phyloP scores from a whole-genome alignment of 148 eudicot species.

The Fagopyrum homotropicum region DNA sequence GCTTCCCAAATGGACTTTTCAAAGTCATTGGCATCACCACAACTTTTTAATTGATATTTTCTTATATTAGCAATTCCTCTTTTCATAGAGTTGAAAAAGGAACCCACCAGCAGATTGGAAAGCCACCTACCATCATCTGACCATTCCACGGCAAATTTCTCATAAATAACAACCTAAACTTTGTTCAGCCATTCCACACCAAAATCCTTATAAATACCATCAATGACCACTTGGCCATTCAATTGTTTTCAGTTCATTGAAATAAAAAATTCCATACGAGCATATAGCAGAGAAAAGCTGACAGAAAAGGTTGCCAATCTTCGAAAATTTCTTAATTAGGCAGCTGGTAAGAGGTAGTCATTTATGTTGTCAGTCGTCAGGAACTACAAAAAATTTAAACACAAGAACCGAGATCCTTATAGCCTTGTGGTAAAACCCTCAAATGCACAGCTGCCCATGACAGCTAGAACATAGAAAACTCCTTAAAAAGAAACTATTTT shows the following conservation, averaged over 20 bases:
- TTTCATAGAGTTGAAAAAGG: too few species aligned
- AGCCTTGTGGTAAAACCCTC: background rate
- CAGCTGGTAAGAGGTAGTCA: background rate
- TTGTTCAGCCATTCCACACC: too few species aligned
- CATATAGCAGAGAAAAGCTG: background rate
- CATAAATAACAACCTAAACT: too few species aligned
- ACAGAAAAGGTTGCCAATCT: background rate
- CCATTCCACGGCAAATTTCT: too few species aligned
- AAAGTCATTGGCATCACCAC: too few species aligned
- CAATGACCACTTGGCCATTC: background rate
- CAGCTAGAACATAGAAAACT: background rate
- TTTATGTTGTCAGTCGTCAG: background rate
- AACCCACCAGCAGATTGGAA: too few species aligned
- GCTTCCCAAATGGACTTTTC: too few species aligned
- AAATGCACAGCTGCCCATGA: background rate
- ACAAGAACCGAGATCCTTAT: background rate
- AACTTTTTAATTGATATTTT: too few species aligned
- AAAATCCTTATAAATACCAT: background rate
- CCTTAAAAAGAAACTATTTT: background rate
- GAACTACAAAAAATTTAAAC: background rate
- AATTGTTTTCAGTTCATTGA: background rate
- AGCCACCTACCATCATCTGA: too few species aligned
- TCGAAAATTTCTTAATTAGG: background rate
- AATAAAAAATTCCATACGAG: background rate
- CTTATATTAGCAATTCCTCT: too few species aligned